These are phyloP conservation scores for Blepharisma undulans DNA, from an alignment of 169 alveolate genomes.

Conservation along the genomic window DNA sequence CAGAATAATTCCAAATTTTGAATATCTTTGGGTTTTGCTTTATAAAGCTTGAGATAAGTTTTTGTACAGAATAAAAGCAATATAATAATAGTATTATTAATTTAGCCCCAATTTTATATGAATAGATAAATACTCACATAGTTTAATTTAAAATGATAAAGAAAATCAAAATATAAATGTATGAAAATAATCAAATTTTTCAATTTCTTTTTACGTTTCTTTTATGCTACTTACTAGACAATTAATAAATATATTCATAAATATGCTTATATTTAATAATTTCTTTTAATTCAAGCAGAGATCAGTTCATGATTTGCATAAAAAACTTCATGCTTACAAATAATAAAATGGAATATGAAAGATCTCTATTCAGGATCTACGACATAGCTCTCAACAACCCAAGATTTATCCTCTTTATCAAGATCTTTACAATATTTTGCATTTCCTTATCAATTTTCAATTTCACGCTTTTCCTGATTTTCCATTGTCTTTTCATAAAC, in stretches of 20 bases:
- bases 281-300: background rate
- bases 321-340: background rate
- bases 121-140: no score
- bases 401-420: background rate
- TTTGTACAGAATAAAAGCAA: background rate
- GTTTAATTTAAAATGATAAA: no score
- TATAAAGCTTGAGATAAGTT: background rate
- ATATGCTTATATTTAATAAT: no score
- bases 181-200: no score
- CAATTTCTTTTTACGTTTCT: no score
- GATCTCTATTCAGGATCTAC: constrained; percentile 35
- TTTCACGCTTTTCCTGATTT: background rate
- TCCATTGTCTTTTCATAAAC: background rate
- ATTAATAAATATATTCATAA: no score
- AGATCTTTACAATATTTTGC: background rate
- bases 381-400: background rate
- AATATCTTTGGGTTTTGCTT: background rate
- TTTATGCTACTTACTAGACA: no score
- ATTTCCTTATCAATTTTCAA: background rate
- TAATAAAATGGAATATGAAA: constrained; percentile 28
- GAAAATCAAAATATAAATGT: no score
- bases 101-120: background rate
- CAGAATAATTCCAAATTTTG: background rate
- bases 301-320: no score
- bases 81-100: background rate